A percentile compares a stretch with the other conserved stretches of the same genome.
phyloP scores from a whole-genome alignment of 169 alveolate species.

The Eimeria mitis region DNA sequence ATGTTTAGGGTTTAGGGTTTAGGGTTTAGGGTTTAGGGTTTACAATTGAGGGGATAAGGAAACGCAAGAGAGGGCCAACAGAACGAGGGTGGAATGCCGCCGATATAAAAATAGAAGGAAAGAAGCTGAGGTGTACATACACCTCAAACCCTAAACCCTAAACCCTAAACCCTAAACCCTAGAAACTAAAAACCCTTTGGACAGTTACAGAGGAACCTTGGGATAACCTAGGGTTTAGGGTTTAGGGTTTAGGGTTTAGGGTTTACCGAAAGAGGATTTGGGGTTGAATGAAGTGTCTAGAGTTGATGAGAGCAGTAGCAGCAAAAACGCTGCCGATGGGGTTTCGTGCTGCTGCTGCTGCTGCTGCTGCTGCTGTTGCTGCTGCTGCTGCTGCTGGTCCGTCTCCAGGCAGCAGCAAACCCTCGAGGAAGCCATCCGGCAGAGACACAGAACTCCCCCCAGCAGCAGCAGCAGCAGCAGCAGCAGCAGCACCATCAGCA shows the following conservation, averaged over 20 bases:
- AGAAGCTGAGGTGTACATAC: conserved; percentile 26
- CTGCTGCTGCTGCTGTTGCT: conserved; percentile 17
- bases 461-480: too few species aligned
- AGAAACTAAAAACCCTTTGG: background rate
- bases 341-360: background rate
- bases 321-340: background rate
- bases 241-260: conserved; percentile 57
- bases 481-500: background rate
- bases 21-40: conserved; percentile 22
- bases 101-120: conserved; percentile 46
- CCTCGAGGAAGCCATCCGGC: background rate
- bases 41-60: conserved; percentile 28
- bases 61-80: conserved; percentile 21
- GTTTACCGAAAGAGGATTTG: conserved; percentile 20
- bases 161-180: background rate
- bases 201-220: too few species aligned
- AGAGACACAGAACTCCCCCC: background rate
- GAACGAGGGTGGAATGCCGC: conserved; percentile 59
- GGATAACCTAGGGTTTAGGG: conserved; percentile 16
- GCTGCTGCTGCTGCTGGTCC: conserved; percentile 1
- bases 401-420: background rate
- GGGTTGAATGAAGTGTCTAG: background rate
- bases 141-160: background rate
- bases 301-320: background rate
- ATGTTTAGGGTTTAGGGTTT: conserved; percentile 28